These are phyloP conservation scores for Populus simonii DNA, from an alignment of 345 rosid species.

Conservation along the genomic window DNA sequence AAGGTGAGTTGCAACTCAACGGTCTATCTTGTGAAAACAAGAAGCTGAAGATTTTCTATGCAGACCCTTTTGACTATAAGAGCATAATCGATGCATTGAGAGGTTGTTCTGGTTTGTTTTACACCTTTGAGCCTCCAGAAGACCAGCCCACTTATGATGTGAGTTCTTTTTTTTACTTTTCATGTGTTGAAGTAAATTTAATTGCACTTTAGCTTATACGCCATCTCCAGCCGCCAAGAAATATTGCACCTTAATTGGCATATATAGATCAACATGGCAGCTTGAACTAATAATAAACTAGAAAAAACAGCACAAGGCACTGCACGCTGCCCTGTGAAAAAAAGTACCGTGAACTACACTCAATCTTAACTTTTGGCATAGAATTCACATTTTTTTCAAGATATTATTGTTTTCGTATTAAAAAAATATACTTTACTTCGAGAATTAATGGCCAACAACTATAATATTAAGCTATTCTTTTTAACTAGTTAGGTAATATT, in stretches of 20 bases:
- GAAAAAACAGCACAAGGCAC: no score
- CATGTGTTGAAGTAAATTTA: background rate
- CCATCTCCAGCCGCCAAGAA: background rate
- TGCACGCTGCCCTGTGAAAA: no score
- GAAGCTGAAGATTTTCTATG: constrained; percentile 42
- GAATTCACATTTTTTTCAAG: background rate
- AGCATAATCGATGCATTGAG: constrained; percentile 49
- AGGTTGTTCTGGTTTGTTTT: constrained; percentile 60
- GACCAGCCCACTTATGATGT: constrained; percentile 54
- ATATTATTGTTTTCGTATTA: no score
- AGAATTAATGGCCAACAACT: no score
- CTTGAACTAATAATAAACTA: no score
- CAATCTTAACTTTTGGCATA: no score
- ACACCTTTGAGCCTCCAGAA: constrained; percentile 47
- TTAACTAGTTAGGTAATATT: no score
- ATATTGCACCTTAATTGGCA: background rate
- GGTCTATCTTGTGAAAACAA: constrained; percentile 19
- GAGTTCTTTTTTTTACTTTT: background rate
- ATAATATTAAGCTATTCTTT: no score
- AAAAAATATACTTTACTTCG: no score
- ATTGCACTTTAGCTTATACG: background rate
- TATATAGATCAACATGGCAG: background rate
- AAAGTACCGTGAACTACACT: background rate
- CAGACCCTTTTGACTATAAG: constrained; percentile 61
- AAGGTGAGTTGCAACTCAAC: constrained; percentile 27